phyloP scores from a whole-genome alignment of 345 rosid genomes.

The Mangifera indica region DNA sequence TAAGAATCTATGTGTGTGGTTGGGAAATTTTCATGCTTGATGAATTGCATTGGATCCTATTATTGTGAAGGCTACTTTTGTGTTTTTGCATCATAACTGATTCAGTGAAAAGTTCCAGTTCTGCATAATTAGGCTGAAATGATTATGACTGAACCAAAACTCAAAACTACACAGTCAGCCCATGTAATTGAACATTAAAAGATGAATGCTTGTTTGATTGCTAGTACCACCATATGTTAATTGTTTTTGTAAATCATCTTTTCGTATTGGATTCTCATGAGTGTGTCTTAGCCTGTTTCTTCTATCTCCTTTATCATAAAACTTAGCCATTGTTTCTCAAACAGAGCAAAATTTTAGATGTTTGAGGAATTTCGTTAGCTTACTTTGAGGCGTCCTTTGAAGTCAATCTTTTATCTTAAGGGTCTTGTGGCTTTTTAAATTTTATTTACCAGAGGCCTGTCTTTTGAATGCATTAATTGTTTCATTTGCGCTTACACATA shows the following conservation, averaged over 20 bases:
- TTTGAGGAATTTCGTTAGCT: not conserved
- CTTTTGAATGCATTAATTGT: not conserved
- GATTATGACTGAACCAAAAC: not conserved
- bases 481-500: not conserved
- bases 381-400: not conserved
- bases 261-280: not conserved
- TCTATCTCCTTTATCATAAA: not conserved
- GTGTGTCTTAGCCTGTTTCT: not conserved
- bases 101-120: slow-evolving; percentile 1
- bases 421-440: not conserved
- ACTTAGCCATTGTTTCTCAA: not conserved
- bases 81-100: not conserved
- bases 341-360: not conserved
- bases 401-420: not conserved
- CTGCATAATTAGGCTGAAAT: not conserved
- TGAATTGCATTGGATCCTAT: not conserved
- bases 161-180: not conserved
- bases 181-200: not conserved
- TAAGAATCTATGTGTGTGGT: not conserved
- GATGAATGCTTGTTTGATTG: not conserved
- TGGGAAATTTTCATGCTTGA: not conserved
- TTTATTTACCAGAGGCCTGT: not conserved
- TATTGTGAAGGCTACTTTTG: not conserved
- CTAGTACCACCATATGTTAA: not conserved
- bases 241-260: not conserved